phyloP scores from a whole-genome alignment of 2,329 filamentous ascomycete species.

The Monosporascus ibericus region DNA sequence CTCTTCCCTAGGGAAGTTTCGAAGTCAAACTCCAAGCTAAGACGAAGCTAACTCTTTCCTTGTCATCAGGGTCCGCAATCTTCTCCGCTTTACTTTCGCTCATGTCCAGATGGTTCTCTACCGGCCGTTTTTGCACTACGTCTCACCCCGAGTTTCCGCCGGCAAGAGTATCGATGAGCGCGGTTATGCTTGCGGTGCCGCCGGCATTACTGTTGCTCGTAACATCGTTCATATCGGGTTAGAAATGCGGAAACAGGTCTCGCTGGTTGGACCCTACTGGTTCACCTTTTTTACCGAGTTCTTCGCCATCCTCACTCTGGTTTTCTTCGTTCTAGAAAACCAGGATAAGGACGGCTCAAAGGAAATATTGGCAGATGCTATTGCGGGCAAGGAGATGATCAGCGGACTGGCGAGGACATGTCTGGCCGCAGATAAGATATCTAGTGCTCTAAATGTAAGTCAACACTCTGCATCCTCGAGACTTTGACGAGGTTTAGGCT shows the following conservation, averaged over 20 bases:
- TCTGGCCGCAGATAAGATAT: conserved; percentile 83
- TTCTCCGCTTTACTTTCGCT: conserved; percentile 72
- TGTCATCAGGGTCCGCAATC: conserved; percentile 55
- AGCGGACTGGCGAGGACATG: conserved; percentile 74
- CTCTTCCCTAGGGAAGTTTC: no score
- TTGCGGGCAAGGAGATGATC: conserved; percentile 77
- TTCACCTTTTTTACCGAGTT: conserved; percentile 81
- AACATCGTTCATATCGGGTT: conserved; percentile 77
- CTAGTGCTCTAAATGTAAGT: conserved; percentile 67
- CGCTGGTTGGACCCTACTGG: conserved; percentile 80
- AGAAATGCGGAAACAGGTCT: conserved; percentile 68
- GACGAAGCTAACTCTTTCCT: conserved; percentile 11
- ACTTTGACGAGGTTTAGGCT: conserved; percentile 9
- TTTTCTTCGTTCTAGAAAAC: conserved; percentile 78
- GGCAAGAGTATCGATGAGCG: conserved; percentile 62
- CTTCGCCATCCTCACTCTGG: conserved; percentile 71
- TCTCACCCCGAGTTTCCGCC: conserved; percentile 56
- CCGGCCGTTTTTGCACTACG: conserved; percentile 77
- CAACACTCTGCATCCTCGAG: conserved; percentile 6
- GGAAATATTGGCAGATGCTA: conserved; percentile 79
- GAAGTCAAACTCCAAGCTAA: no score
- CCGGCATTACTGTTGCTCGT: conserved; percentile 54
- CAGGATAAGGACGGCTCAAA: conserved; percentile 66
- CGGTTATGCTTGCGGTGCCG: conserved; percentile 67
- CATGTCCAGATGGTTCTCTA: conserved; percentile 81